Evolutionary conservation across 441 rosid genomes (phyloP), one percentile per base, ranked within the genome.

Genomic region (Hura crepitans): DNA sequence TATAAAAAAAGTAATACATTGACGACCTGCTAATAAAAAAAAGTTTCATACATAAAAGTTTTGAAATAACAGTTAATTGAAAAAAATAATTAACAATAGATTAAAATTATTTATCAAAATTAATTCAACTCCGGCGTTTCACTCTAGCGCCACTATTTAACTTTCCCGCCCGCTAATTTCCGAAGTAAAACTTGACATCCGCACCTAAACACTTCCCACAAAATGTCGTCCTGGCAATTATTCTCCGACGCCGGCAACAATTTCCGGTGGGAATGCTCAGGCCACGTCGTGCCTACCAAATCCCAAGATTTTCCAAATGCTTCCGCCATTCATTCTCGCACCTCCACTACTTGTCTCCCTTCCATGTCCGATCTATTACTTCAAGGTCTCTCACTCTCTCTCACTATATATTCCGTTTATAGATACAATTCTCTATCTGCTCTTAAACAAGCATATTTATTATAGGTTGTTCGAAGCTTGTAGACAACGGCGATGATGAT

Each of bases 211-310:
- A 35, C 39, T 27, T 28, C 4, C 51, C 62, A 62, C 65, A 35
- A 70, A 73, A 94, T 92, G 97, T 86, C 97, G 35, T 73, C 92
- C 76, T 92, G 99, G 97, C 80, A 80, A 69, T 73, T 94, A 4
- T 77, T 77, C 74, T 60, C 92, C 73, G 86, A 83, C 75, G 61
- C 83, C 62, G 82, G 81, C 49, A 81, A 76, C 22, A 62, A 77
- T 58, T 79, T 83, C 76, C 88, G 84, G 50, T 89, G 97, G 99
- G 88, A 87, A 66, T 61, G 28, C 2, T 65, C 90, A 62, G 88
- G 82, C 37, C 73, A 70, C 53, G 23, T 73, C 20, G 27, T 74
- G 39, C 79, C 20, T 5, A 43, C 78, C 17, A 66, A 72, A 53
- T 58, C 79, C 10, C 28, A 37, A 7, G 46, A 51, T 33, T 81